These are phyloP conservation scores for Scopulariopsis brevicaulis DNA, from an alignment of 2,329 filamentous ascomycete genomes.

Conservation along the genomic window DNA sequence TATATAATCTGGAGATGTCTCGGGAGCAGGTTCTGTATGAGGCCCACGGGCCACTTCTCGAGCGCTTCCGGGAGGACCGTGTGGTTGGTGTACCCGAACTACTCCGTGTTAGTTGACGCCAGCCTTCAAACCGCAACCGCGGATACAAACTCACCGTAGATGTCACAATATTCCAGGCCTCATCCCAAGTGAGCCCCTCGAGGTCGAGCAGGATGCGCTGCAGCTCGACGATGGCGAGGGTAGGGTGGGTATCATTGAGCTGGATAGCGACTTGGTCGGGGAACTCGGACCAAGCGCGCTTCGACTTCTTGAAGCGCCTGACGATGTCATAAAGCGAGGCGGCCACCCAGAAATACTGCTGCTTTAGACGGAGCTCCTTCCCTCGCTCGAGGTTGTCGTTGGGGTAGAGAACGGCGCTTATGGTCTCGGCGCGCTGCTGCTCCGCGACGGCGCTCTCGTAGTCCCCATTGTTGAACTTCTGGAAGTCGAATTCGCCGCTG, in stretches of 20 bases:
- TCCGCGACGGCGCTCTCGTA: conserved; percentile 98
- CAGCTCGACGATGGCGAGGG: conserved; percentile 88
- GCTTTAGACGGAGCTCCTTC: conserved; percentile 94
- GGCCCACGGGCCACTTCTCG: conserved; percentile 94
- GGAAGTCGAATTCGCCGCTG: conserved; percentile 96
- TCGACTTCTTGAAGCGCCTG: conserved; percentile 94
- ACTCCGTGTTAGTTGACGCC: neutral
- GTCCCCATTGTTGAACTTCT: conserved; percentile 97
- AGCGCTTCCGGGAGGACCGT: conserved; percentile 93
- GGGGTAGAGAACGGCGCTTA: conserved; percentile 92
- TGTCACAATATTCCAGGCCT: conserved; percentile 75
- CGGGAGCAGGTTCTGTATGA: conserved; percentile 86
- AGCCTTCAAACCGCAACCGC: neutral
- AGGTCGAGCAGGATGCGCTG: conserved; percentile 84
- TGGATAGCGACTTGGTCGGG: conserved; percentile 93
- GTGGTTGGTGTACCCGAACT: conserved; percentile 97
- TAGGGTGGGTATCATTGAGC: conserved; percentile 95
- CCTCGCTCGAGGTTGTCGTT: conserved; percentile 95
- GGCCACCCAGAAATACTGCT: conserved; percentile 99
- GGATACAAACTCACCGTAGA: conserved; percentile 39
- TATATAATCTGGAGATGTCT: conserved; percentile 96
- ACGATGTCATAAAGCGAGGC: conserved; percentile 95
- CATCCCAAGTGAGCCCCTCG: conserved; percentile 87
- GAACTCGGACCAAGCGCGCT: conserved; percentile 84
- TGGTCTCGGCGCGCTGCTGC: conserved; percentile 96